Evolutionary conservation across 164 flowering plant genomes (phyloP).

Genomic region (Paratinospora sagittata): DNA sequence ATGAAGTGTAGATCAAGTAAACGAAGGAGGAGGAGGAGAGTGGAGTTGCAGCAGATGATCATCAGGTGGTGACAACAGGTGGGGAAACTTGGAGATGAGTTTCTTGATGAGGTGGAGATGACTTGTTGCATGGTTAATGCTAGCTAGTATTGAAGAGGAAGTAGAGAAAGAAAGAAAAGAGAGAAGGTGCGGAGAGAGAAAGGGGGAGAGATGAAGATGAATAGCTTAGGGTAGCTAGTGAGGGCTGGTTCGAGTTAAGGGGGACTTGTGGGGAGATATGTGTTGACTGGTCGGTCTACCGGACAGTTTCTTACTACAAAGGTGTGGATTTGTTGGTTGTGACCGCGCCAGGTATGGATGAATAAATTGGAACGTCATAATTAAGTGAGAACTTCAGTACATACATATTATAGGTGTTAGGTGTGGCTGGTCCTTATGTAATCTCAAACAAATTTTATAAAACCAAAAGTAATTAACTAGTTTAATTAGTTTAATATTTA

Average conservation of each 20-base stretch:
- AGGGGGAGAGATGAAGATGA: background rate
- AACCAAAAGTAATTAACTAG: too few relatives aligned
- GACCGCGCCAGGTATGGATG: too few relatives aligned
- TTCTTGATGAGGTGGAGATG: background rate
- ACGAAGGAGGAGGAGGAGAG: background rate
- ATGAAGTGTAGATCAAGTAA: background rate
- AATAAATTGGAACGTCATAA: too few relatives aligned
- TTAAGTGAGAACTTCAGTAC: too few relatives aligned
- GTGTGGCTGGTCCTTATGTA: too few relatives aligned
- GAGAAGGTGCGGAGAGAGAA: constrained; percentile 5
- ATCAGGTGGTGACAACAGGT: background rate
- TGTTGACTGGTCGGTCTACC: constrained; percentile 68
- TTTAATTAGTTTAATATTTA: too few relatives aligned
- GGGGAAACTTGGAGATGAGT: background rate
- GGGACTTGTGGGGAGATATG: too few relatives aligned
- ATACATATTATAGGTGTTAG: too few relatives aligned
- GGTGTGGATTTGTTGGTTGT: background rate
- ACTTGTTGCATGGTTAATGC: background rate
- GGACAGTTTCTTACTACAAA: constrained; percentile 31
- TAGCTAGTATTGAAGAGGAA: background rate
- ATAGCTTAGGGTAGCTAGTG: constrained; percentile 3
- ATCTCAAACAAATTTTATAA: too few relatives aligned
- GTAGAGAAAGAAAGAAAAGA: background rate
- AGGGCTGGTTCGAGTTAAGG: too few relatives aligned
- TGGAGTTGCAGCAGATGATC: background rate